phyloP scores from a whole-genome alignment of 352 stramenopile genomes.

The Pythium aquatile region DNA sequence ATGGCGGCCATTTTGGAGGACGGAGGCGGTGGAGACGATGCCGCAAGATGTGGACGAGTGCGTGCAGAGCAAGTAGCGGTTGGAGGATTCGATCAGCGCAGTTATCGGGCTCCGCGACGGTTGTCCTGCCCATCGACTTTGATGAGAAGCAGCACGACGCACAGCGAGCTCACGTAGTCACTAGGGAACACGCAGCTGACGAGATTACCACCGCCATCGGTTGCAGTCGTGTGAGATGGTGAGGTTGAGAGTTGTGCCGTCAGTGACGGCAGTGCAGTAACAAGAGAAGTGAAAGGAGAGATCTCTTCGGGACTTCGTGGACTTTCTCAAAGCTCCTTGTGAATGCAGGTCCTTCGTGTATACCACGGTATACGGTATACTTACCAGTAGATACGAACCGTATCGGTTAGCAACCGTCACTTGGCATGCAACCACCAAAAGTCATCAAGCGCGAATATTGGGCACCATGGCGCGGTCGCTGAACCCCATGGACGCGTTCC shows the following conservation, averaged over 20 bases:
- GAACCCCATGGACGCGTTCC: slow-evolving; percentile 75
- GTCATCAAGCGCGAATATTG: neutral
- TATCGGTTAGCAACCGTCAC: neutral
- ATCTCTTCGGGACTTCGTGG: no score
- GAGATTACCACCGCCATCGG: no score
- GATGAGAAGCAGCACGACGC: neutral
- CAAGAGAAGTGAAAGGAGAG: no score
- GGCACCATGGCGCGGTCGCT: slow-evolving; percentile 50
- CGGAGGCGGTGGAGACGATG: neutral
- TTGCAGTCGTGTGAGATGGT: no score
- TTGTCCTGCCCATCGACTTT: neutral
- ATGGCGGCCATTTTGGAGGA: neutral
- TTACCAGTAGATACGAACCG: neutral
- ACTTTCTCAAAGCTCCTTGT: no score
- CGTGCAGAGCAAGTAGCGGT: neutral
- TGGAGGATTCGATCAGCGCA: neutral
- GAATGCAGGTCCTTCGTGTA: no score
- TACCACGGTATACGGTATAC: neutral
- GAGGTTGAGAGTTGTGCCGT: no score
- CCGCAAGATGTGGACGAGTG: neutral
- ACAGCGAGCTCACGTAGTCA: neutral
- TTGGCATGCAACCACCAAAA: neutral
- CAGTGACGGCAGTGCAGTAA: no score
- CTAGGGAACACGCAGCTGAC: no score
- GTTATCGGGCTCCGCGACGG: neutral